These are phyloP conservation scores for Fusarium sp. DNA, from an alignment of 2,329 filamentous ascomycete species.

Conservation along the genomic window DNA sequence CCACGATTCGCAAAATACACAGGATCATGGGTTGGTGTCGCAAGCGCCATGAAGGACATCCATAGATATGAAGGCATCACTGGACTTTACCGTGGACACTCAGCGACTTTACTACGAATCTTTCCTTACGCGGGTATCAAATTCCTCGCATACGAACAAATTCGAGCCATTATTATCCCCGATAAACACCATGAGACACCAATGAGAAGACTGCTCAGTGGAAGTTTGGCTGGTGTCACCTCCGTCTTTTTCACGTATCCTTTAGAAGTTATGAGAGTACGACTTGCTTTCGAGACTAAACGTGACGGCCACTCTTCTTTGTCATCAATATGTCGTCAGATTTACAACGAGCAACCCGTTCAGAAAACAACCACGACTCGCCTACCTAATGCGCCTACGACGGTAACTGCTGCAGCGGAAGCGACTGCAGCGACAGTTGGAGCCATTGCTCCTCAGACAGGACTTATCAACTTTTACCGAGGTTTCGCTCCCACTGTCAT, in stretches of 20 bases:
- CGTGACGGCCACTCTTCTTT: constrained; percentile 75
- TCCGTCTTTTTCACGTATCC: constrained; percentile 98
- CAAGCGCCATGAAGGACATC: constrained; percentile 85
- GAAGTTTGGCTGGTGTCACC: constrained; percentile 81
- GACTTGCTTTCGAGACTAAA: constrained; percentile 93
- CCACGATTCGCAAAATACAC: constrained; percentile 94
- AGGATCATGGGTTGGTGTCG: constrained; percentile 85
- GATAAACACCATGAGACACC: constrained; percentile 79
- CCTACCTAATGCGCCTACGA: constrained; percentile 41
- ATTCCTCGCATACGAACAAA: constrained; percentile 97
- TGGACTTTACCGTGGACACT: constrained; percentile 93
- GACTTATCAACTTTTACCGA: constrained; percentile 91
- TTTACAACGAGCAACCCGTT: constrained; percentile 79
- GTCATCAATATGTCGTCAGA: constrained; percentile 80
- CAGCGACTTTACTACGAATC: constrained; percentile 90
- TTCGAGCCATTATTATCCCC: constrained; percentile 81
- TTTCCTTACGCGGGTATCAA: constrained; percentile 99
- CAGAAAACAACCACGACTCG: constrained; percentile 45
- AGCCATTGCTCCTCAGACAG: constrained; percentile 66
- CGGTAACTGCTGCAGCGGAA: constrained; percentile 50
- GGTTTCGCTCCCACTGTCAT: constrained; percentile 90
- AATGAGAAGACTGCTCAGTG: constrained; percentile 76
- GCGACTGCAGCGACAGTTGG: constrained; percentile 54
- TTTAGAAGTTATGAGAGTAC: constrained; percentile 89
- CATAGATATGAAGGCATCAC: constrained; percentile 75